Percentiles rank a stretch among this genome's conserved stretches.
Evolutionary conservation across 73 alveolate genomes (phyloP).

Genomic region (Paramecium pentaurelia): DNA sequence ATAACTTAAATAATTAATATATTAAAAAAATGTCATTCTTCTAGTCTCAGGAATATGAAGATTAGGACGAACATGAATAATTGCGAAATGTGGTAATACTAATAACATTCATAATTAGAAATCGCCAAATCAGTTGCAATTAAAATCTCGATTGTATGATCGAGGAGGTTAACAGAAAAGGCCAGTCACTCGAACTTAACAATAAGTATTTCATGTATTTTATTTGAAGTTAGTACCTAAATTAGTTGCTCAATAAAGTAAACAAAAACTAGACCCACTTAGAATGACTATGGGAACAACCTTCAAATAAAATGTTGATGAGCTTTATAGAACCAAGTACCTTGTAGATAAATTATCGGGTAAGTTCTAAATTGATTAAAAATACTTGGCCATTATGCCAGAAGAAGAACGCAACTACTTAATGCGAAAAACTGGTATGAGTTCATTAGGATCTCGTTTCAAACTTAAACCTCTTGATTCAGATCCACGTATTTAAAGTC

Average conservation of each 20-base stretch:
- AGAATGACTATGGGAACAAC: conserved; percentile 8
- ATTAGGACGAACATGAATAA: background rate
- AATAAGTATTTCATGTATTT: background rate
- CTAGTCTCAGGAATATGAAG: background rate
- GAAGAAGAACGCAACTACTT: conserved; percentile 49
- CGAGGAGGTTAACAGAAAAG: background rate
- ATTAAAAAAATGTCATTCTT: background rate
- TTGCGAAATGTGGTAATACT: background rate
- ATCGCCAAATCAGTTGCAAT: background rate
- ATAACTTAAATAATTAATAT: background rate
- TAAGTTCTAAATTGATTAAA: conserved; percentile 48
- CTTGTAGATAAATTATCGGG: conserved; percentile 52
- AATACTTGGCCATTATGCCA: conserved; percentile 47
- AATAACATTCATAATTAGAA: background rate
- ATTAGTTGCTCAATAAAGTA: conserved; percentile 27
- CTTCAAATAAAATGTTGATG: conserved; percentile 34
- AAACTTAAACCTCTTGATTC: conserved; percentile 40
- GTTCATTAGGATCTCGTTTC: conserved; percentile 53
- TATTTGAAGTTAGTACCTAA: conserved; percentile 20
- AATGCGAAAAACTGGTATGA: conserved; percentile 37
- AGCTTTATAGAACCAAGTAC: conserved; percentile 51
- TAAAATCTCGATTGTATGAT: background rate
- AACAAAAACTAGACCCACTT: conserved; percentile 46
- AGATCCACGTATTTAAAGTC: background rate
- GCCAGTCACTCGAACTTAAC: background rate